phyloP scores from a whole-genome alignment of 345 rosid genomes.

The Anacardium occidentale region DNA sequence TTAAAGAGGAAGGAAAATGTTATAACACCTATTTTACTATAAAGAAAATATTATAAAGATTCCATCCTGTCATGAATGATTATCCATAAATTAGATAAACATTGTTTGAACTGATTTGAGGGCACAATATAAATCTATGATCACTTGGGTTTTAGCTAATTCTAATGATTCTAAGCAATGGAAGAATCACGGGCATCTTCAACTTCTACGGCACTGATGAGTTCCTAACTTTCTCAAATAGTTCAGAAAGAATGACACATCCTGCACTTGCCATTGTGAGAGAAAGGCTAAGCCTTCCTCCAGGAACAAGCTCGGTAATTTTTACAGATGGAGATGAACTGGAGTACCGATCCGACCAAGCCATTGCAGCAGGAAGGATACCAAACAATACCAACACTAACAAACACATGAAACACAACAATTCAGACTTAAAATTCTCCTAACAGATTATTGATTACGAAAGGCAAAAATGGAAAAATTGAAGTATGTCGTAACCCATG shows the following conservation, averaged over 20 bases:
- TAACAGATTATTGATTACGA: background rate
- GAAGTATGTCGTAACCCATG: background rate
- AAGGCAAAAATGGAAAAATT: background rate
- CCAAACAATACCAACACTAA: slow-evolving; percentile 78
- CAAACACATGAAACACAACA: slow-evolving; percentile 3
- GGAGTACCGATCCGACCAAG: slow-evolving; percentile 85
- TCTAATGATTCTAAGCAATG: background rate
- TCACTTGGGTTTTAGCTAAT: background rate
- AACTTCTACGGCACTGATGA: background rate
- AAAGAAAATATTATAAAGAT: no score
- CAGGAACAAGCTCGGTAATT: slow-evolving; percentile 56
- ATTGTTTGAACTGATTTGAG: no score
- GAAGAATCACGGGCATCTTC: background rate
- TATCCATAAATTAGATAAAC: no score
- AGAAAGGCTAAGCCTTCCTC: slow-evolving; percentile 66
- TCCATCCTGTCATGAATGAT: no score
- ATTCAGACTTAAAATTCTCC: background rate
- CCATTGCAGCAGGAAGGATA: slow-evolving; percentile 87
- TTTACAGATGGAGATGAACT: slow-evolving; percentile 33
- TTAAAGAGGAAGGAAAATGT: no score
- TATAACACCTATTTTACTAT: no score
- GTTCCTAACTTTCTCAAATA: slow-evolving; percentile 36
- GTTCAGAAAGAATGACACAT: slow-evolving; percentile 56
- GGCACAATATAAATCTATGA: background rate
- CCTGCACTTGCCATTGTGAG: slow-evolving; percentile 63